phyloP scores from a whole-genome alignment of 2,329 filamentous ascomycete species.

The Hypoxylon sp. region DNA sequence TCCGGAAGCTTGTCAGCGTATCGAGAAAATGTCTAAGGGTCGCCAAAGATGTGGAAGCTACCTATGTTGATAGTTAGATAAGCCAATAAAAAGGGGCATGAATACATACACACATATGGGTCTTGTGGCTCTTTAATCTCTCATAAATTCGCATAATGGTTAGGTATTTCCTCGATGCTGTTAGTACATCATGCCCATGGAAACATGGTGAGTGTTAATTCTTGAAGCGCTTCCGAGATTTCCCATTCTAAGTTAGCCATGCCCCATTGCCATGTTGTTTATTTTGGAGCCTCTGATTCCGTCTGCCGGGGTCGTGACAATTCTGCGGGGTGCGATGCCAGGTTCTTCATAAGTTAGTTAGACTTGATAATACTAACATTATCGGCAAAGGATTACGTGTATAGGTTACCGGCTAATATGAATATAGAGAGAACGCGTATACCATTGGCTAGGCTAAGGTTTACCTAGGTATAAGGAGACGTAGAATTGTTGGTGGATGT shows the following conservation, averaged over 20 bases:
- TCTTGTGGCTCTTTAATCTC: too few relatives aligned
- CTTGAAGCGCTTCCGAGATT: background rate
- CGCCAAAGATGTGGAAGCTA: too few relatives aligned
- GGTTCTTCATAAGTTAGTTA: slow-evolving; percentile 3
- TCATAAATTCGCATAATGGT: too few relatives aligned
- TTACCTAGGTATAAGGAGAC: background rate
- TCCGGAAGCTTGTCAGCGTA: too few relatives aligned
- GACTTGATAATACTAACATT: slow-evolving; percentile 1
- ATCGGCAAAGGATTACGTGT: slow-evolving; percentile 26
- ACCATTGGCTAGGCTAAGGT: background rate
- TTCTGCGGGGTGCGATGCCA: background rate
- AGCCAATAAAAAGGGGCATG: too few relatives aligned
- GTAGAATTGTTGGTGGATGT: slow-evolving; percentile 1
- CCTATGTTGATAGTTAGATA: too few relatives aligned
- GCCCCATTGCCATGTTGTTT: slow-evolving; percentile 5
- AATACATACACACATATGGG: too few relatives aligned
- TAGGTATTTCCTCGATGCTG: background rate
- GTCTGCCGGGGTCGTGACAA: slow-evolving; percentile 6
- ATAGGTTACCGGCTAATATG: slow-evolving; percentile 34
- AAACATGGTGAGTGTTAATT: slow-evolving; percentile 1
- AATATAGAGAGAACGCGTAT: slow-evolving; percentile 32
- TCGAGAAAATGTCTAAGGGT: too few relatives aligned
- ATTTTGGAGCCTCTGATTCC: slow-evolving; percentile 20
- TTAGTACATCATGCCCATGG: background rate
- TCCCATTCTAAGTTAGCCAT: slow-evolving; percentile 4